Conservation (phyloP, 352 stramenopile species). For the Globisporangium perplexum region DNA sequence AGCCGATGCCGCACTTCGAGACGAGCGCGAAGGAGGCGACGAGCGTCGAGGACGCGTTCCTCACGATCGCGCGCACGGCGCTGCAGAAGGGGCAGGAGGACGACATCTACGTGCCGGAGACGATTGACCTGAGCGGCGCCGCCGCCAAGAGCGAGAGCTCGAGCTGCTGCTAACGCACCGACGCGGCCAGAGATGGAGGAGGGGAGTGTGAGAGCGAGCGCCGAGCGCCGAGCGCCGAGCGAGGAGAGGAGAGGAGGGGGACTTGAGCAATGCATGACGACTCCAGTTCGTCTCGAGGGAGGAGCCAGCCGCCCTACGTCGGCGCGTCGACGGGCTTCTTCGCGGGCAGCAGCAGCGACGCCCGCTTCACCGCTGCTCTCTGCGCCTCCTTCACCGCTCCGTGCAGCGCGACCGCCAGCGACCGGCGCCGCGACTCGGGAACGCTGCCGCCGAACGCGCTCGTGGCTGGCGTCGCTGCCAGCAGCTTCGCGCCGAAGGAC, state of each 20-base stretch:
- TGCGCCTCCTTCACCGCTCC: not conserved
- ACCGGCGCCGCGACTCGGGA: not conserved
- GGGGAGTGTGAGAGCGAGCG: not conserved
- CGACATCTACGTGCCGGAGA: constrained; percentile 85
- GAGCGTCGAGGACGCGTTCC: constrained; percentile 97
- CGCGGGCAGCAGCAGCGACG: not conserved
- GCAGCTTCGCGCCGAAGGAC: not conserved
- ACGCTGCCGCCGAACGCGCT: not conserved
- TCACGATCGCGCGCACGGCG: constrained; percentile 88
- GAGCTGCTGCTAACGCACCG: constrained; percentile 55
- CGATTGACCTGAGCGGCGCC: constrained; percentile 77
- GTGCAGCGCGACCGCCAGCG: not conserved
- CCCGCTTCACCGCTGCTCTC: not conserved
- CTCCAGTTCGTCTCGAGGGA: not conserved
- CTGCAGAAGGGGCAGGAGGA: constrained; percentile 85
- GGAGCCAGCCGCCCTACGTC: not conserved
- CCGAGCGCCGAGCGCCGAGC: not conserved
- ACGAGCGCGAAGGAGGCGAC: constrained; percentile 96
- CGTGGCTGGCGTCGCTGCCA: not conserved
- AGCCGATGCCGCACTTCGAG: constrained; percentile 96
- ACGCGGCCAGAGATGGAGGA: not conserved
- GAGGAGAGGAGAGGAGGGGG: not conserved
- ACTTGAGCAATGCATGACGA: not conserved
- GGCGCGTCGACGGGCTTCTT: not conserved
- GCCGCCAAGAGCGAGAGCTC: constrained; percentile 61